Conservation (phyloP, 352 stramenopile species). For the Phytopythium helicoides region DNA sequence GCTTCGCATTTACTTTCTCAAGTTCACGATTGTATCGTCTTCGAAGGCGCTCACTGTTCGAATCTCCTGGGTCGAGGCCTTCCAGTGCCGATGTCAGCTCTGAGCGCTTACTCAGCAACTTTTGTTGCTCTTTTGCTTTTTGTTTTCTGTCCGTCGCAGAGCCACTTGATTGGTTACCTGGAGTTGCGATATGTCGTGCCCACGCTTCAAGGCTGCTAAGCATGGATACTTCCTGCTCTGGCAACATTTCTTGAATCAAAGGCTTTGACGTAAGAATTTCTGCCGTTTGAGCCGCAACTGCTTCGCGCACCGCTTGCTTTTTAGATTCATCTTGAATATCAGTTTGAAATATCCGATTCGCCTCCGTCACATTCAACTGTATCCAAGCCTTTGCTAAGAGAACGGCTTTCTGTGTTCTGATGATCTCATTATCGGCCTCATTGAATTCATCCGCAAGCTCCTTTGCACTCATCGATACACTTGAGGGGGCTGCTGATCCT, state of each 20-base stretch:
- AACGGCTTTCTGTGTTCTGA: slow-evolving; percentile 30
- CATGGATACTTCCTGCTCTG: slow-evolving; percentile 19
- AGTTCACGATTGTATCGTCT: slow-evolving; percentile 58
- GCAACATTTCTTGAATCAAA: slow-evolving; percentile 33
- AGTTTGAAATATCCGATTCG: slow-evolving; percentile 29
- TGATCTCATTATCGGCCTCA: slow-evolving; percentile 32
- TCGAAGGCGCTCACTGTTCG: slow-evolving; percentile 30
- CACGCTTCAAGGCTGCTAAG: slow-evolving; percentile 42
- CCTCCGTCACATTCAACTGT: slow-evolving; percentile 41
- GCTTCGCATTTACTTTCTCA: slow-evolving; percentile 52
- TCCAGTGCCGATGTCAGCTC: slow-evolving; percentile 31
- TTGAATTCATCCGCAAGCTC: slow-evolving; percentile 57
- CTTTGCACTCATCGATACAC: slow-evolving; percentile 31
- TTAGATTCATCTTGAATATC: slow-evolving; percentile 20
- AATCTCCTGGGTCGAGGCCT: slow-evolving; percentile 14
- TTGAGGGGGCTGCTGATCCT: slow-evolving; percentile 9
- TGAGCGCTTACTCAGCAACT: slow-evolving; percentile 53
- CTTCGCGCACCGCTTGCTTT: slow-evolving; percentile 20
- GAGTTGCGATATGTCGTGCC: slow-evolving; percentile 21
- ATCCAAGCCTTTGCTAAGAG: slow-evolving; percentile 44
- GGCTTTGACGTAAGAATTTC: slow-evolving; percentile 25
- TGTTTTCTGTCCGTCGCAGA: slow-evolving; percentile 27
- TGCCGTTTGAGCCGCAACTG: slow-evolving; percentile 25
- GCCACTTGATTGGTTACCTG: slow-evolving; percentile 6
- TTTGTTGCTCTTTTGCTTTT: slow-evolving; percentile 47